Evolutionary conservation across 2,329 filamentous ascomycete genomes (phyloP).

Genomic region (Ophiostoma tasmaniense): DNA sequence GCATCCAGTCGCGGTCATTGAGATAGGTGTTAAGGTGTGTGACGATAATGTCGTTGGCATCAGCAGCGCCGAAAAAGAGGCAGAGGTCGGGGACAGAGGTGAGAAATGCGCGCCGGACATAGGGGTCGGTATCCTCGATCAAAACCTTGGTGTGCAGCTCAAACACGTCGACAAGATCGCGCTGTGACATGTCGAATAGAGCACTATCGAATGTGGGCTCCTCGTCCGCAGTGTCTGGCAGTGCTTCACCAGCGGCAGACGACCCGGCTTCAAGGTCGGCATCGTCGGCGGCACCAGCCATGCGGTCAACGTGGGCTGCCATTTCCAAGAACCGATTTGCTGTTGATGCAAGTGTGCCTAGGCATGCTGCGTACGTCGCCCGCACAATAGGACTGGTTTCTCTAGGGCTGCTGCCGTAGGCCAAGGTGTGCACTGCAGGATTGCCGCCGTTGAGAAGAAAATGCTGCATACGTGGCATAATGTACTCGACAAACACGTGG

Average conservation of each 20-base stretch:
- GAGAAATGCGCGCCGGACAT: conserved; percentile 83
- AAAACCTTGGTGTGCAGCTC: conserved; percentile 83
- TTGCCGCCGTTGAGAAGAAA: conserved; percentile 36
- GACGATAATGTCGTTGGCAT: conserved; percentile 90
- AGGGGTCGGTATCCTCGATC: conserved; percentile 75
- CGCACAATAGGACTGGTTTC: conserved; percentile 53
- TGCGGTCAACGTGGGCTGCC: conserved; percentile 34
- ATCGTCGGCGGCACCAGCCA: conserved; percentile 3
- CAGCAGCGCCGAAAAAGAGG: conserved; percentile 86
- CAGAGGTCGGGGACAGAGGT: conserved; percentile 87
- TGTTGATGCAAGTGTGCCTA: conserved; percentile 80
- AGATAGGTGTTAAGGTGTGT: conserved; percentile 95
- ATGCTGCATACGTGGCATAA: conserved; percentile 54
- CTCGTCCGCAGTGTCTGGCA: background rate
- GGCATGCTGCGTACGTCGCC: conserved; percentile 85
- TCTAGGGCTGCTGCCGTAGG: background rate
- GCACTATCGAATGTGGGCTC: conserved; percentile 50
- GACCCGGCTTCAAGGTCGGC: conserved; percentile 12
- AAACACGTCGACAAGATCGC: conserved; percentile 74
- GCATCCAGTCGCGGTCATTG: conserved; percentile 91
- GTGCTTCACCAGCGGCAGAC: conserved; percentile 27
- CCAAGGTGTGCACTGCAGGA: background rate
- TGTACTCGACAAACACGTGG: conserved; percentile 60
- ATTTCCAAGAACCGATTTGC: conserved; percentile 72
- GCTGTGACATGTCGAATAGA: conserved; percentile 78